Conservation (phyloP, 352 stramenopile genomes). For the Phytophthora fragariaefolia region DNA sequence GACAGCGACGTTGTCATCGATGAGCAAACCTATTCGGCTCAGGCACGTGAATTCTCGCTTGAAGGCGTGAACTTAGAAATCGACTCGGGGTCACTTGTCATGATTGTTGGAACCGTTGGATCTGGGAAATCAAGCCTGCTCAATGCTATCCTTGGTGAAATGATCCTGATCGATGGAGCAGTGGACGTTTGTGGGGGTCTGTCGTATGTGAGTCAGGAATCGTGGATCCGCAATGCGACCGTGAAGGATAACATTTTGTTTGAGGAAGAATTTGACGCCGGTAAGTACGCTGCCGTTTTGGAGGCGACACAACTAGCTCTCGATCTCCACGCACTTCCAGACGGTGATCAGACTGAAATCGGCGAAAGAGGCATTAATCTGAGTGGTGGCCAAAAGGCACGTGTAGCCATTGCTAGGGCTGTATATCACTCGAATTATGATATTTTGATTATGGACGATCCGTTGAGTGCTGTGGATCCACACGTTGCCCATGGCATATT, state of each 20-base stretch:
- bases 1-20: conserved; percentile 9
- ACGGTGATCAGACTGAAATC: conserved; percentile 94
- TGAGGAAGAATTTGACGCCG: conserved; percentile 27
- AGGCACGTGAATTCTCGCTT: conserved; percentile 28
- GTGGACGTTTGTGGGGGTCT: conserved; percentile 40
- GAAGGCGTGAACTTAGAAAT: conserved; percentile 66
- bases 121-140: conserved; percentile 65
- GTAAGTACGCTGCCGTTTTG: conserved; percentile 58
- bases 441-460: conserved; percentile 61
- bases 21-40: neutral
- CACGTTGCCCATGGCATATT: conserved; percentile 51
- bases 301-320: conserved; percentile 77
- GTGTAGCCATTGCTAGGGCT: conserved; percentile 86
- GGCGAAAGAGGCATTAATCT: conserved; percentile 96
- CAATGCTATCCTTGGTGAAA: conserved; percentile 59
- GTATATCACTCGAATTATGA: conserved; percentile 81
- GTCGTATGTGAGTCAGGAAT: conserved; percentile 91
- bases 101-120: conserved; percentile 61
- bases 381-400: conserved; percentile 91
- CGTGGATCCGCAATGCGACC: conserved; percentile 94
- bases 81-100: conserved; percentile 58
- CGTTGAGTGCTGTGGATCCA: conserved; percentile 45
- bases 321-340: conserved; percentile 86
- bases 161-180: conserved; percentile 36
- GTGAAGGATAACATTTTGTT: conserved; percentile 81